Percentiles rank a stretch among this genome's conserved stretches.
Conservation (phyloP, 805 yeast species). For the Kuraishia molischiana region DNA sequence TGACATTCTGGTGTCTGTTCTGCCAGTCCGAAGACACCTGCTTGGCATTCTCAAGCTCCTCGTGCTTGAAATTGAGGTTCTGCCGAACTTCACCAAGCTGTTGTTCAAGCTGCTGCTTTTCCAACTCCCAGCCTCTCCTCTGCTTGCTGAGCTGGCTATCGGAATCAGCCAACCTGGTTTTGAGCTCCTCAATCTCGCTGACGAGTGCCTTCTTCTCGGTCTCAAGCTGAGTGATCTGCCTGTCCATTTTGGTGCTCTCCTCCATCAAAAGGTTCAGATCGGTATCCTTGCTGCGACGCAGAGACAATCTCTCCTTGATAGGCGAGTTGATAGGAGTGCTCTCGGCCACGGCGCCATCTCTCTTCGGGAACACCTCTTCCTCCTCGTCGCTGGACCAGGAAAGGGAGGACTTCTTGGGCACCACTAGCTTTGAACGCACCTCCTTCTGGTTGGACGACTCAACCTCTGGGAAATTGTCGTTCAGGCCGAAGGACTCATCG, state of each 20-base stretch:
- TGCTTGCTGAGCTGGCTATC: not conserved
- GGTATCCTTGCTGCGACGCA: constrained; percentile 19
- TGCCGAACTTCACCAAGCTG: constrained; percentile 4
- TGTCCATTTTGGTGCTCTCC: constrained; percentile 42
- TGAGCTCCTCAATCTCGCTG: constrained; percentile 4
- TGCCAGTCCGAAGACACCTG: not conserved
- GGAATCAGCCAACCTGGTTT: not conserved
- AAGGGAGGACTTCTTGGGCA: constrained; percentile 78
- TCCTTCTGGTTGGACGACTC: constrained; percentile 21
- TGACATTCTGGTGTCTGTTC: not conserved
- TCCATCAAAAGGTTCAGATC: constrained; percentile 33
- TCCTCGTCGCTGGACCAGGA: constrained; percentile 89
- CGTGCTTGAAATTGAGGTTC: constrained; percentile 3
- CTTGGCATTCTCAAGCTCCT: constrained; percentile 3
- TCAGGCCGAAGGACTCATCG: not conserved
- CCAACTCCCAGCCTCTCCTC: not conserved
- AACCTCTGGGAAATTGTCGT: not conserved
- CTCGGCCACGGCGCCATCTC: not conserved
- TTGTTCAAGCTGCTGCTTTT: constrained; percentile 1
- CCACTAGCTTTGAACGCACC: constrained; percentile 53
- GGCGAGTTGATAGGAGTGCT: constrained; percentile 5
- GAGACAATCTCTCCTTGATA: constrained; percentile 12
- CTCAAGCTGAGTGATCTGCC: constrained; percentile 27
- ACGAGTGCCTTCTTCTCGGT: constrained; percentile 10
- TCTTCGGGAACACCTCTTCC: constrained; percentile 25